Conservation (phyloP, 768 basidiomycete species). For the Naganishia vishniacii region DNA sequence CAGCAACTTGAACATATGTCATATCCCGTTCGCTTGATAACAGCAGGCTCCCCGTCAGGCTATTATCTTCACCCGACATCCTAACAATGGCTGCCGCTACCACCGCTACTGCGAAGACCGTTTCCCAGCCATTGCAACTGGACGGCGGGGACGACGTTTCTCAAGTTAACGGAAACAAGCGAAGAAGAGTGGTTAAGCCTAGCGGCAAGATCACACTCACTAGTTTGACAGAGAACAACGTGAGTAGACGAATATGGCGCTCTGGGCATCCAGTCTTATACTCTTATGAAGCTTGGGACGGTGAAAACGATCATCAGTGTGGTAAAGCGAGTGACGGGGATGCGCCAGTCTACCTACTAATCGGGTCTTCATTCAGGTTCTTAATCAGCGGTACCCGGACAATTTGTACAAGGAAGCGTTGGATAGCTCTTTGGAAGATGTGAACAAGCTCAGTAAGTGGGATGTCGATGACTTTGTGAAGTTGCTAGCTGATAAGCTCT, state of each 20-base stretch:
- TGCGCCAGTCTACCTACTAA: no score
- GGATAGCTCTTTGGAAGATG: conserved; percentile 39
- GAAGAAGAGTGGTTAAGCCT: conserved; percentile 34
- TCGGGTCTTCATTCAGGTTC: neutral
- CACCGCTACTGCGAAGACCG: conserved; percentile 17
- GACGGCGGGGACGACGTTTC: neutral
- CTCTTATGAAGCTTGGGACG: conserved; percentile 35
- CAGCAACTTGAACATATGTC: no score
- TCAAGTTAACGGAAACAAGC: conserved; percentile 19
- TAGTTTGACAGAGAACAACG: conserved; percentile 45
- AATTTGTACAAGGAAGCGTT: conserved; percentile 46
- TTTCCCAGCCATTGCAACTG: conserved; percentile 19
- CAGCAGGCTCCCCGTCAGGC: no score
- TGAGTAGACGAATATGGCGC: conserved; percentile 31
- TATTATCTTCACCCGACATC: no score
- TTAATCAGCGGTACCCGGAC: conserved; percentile 36
- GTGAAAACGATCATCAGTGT: conserved; percentile 43
- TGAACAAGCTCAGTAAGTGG: conserved; percentile 45
- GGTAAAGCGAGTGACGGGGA: no score
- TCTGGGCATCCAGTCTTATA: neutral
- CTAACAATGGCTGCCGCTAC: conserved; percentile 20
- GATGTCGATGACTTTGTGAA: neutral
- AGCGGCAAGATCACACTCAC: conserved; percentile 45
- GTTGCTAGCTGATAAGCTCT: neutral
- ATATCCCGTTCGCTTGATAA: no score